Percentiles rank a stretch among this genome's conserved stretches.
These are phyloP conservation scores for Penicillium paneum DNA, from an alignment of 2,329 filamentous ascomycete genomes.

Conservation along the genomic window DNA sequence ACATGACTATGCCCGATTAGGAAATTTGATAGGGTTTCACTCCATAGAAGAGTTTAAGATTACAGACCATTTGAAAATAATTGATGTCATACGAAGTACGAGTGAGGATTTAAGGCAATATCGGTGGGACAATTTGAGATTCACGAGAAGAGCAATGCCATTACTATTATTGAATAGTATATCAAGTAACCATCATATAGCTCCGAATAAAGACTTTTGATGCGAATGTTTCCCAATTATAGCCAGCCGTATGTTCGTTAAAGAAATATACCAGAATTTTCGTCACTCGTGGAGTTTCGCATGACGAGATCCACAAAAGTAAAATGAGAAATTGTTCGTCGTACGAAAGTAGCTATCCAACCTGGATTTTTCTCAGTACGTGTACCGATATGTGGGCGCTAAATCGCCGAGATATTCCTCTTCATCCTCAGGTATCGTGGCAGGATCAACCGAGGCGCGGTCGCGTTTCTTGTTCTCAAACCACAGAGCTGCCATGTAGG, in stretches of 20 bases:
- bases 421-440: constrained; percentile 30
- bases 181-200: background rate
- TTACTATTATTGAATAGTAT: background rate
- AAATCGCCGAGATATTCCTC: constrained; percentile 40
- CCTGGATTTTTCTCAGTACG: constrained; percentile 23
- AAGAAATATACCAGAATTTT: background rate
- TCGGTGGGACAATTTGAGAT: background rate
- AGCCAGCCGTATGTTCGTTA: background rate
- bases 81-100: background rate
- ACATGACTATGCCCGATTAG: constrained; percentile 6
- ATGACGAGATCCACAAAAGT: background rate
- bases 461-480: constrained; percentile 43
- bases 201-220: background rate
- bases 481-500: constrained; percentile 38
- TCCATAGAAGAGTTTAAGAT: background rate
- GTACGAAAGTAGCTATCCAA: background rate
- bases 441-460: constrained; percentile 25
- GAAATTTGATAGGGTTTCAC: constrained; percentile 9
- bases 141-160: background rate
- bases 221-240: background rate
- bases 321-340: background rate
- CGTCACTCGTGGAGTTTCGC: background rate
- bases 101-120: background rate
- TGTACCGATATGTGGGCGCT: constrained; percentile 43
- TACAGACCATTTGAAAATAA: background rate